Percentiles rank a stretch among this genome's conserved stretches.
Conservation (phyloP, 805 yeast species). For the Candida taoyuanica region DNA sequence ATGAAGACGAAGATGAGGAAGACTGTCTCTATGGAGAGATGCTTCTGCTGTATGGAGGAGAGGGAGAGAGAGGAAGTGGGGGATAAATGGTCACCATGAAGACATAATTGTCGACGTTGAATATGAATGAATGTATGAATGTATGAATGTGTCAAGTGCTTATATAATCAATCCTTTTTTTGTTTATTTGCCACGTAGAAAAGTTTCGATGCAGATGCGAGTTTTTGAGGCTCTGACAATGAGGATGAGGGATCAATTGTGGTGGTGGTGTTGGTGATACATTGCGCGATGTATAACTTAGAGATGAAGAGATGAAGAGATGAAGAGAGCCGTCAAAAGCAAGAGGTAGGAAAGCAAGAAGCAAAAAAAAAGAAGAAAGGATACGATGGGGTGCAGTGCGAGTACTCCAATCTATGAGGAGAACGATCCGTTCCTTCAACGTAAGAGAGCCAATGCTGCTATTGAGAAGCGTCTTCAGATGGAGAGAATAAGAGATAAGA, state of each 20-base stretch:
- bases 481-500: conserved; percentile 48
- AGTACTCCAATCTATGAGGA: conserved; percentile 46
- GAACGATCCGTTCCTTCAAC: conserved; percentile 45
- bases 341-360: no score
- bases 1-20: conserved; percentile 1
- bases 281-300: no score
- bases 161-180: no score
- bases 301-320: no score
- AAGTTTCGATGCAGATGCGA: neutral
- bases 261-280: no score
- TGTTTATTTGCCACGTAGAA: neutral
- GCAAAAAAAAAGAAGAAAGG: neutral
- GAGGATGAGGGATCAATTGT: no score
- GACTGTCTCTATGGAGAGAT: conserved; percentile 20
- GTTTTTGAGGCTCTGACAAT: conserved; percentile 6
- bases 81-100: no score
- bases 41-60: conserved; percentile 20
- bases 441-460: conserved; percentile 51
- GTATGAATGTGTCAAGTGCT: no score
- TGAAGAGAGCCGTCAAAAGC: no score
- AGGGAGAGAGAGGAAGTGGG: conserved; percentile 17
- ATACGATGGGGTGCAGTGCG: conserved; percentile 64
- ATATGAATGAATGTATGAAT: no score
- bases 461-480: conserved; percentile 59
- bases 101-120: no score